A percentile compares a stretch with the other conserved stretches of the same genome.
phyloP scores from a whole-genome alignment of 164 flowering plant species.

The Stephania cephalantha region DNA sequence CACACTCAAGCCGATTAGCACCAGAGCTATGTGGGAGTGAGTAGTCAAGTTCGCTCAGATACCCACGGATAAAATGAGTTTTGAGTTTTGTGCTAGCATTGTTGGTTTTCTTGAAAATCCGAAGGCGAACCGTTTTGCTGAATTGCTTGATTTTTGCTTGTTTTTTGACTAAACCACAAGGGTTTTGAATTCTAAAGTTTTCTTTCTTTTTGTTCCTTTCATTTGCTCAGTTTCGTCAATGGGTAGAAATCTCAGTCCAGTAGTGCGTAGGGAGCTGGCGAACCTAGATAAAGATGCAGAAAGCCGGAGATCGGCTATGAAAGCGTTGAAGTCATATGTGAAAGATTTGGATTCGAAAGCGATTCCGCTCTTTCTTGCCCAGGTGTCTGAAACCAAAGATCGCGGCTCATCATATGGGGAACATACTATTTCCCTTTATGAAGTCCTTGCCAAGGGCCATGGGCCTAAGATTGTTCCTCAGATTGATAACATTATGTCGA shows the following conservation, averaged over 20 bases:
- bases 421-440: slow-evolving; percentile 76
- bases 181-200: no score
- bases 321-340: slow-evolving; percentile 69
- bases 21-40: no score
- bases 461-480: slow-evolving; percentile 78
- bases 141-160: no score
- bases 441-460: slow-evolving; percentile 81
- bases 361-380: slow-evolving; percentile 73
- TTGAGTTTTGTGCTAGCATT: no score
- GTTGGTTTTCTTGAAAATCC: no score
- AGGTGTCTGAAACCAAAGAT: slow-evolving; percentile 74
- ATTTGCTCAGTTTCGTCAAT: slow-evolving; percentile 23
- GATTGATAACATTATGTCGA: slow-evolving; percentile 71
- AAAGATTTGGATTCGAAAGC: slow-evolving; percentile 78
- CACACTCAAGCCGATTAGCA: no score
- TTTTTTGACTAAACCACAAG: no score
- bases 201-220: not conserved
- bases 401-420: slow-evolving; percentile 53
- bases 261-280: slow-evolving; percentile 56
- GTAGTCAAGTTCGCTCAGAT: no score
- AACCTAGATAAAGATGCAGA: slow-evolving; percentile 92
- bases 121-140: no score
- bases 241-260: slow-evolving; percentile 77
- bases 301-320: slow-evolving; percentile 89
- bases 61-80: no score